Evolutionary conservation across 1,139 yeast species (phyloP), one percentile per base, ranked within the genome.

Genomic region (Yamadazyma aaseri): DNA sequence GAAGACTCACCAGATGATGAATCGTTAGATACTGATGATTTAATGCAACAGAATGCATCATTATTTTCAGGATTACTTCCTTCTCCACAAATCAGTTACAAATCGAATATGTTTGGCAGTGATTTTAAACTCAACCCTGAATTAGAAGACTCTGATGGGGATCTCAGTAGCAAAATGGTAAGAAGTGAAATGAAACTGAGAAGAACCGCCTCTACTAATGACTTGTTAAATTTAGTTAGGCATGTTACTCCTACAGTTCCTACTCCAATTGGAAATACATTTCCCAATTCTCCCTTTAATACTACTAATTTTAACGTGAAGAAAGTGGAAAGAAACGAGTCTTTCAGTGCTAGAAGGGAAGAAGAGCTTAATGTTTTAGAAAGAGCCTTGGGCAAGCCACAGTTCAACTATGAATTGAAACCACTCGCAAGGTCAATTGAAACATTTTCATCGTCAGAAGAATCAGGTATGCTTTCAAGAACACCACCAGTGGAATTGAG

Each of bases 11-110:
- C 38, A 10, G 46, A 38, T 28, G 46, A 36, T 31, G 46, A 46
- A 12, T 55, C 65, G 1, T 44, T 60, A 24, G 47, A 60, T 38
- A 63, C 65, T 4, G 63, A 57, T 13, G 60, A 57, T 36, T 46
- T 63, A 21, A 53, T 61, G 51, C 58, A 58, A 32, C 61, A 58
- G 20, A 58, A 60, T 36, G 58, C 57, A 4, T 60, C 67, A 2
- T 44, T 62, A 9, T 50, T 53, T 26, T 61, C 70, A 0, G 70
- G 56, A 8, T 39, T 60, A 6, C 48, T 65, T 11, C 71, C 71
- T 1, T 65, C 71, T 1, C 71, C 71, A 3, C 71, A 65, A 42
- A 60, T 65, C 13, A 63, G 70, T 36, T 57, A 58, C 29, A 45
- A 60, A 11, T 58, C 66, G 1, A 56, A 59, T 22, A 49, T 59